Percentiles rank a stretch among this genome's conserved stretches.
Conservation (phyloP, 2,329 filamentous ascomycete genomes). For the Pseudogymnoascus sp. region DNA sequence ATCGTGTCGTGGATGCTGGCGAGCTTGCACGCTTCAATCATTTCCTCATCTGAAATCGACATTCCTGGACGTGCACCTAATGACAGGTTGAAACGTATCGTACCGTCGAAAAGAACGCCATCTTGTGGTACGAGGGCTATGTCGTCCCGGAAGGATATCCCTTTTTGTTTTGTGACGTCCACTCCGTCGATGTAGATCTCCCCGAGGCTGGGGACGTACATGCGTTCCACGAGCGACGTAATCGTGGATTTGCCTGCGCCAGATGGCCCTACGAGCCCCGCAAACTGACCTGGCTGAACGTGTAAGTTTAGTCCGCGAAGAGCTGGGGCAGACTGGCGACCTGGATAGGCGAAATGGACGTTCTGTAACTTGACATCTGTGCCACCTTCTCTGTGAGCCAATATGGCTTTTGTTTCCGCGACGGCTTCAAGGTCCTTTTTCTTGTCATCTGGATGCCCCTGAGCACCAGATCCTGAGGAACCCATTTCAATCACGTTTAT, state of each 20-base stretch:
- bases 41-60: conserved; percentile 47
- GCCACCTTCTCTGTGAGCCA: conserved; percentile 40
- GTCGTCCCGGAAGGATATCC: conserved; percentile 53
- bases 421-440: conserved; percentile 20
- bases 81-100: conserved; percentile 59
- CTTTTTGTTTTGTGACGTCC: conserved; percentile 48
- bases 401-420: conserved; percentile 15
- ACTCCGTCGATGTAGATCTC: conserved; percentile 53
- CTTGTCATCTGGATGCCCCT: not conserved
- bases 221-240: conserved; percentile 56
- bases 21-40: conserved; percentile 72
- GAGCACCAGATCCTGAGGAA: conserved; percentile 1
- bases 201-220: conserved; percentile 59
- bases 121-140: conserved; percentile 67
- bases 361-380: conserved; percentile 46
- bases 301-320: conserved; percentile 51
- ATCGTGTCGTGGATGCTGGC: conserved; percentile 92
- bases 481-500: conserved; percentile 37
- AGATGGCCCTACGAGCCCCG: conserved; percentile 60
- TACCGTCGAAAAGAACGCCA: conserved; percentile 58
- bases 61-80: conserved; percentile 46
- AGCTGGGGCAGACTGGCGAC: conserved; percentile 45
- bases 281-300: conserved; percentile 57
- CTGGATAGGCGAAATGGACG: conserved; percentile 49
- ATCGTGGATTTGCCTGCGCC: conserved; percentile 68